Base-by-base conservation (phyloP, 1,139 yeast genomes). In the Hansenula sp. region DNA sequence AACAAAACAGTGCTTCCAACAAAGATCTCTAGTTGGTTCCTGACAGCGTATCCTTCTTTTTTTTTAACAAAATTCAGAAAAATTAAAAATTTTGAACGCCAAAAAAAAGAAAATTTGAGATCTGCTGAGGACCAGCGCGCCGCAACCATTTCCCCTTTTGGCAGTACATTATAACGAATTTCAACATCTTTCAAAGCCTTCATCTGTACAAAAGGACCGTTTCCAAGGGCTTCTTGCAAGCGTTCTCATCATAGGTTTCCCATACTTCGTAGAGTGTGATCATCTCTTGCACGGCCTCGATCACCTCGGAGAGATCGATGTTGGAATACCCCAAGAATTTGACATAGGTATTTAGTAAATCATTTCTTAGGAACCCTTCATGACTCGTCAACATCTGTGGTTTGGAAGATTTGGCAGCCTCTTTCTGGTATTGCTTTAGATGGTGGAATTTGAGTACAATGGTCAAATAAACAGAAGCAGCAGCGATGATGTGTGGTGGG, bases 401-500 rank as follows among this genome's bases (percentile, higher is more conserved):
- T 34, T 19, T 34, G 37, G 38, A 25, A 16, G 16, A 15, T 18
- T 41, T 41, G 33, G 24, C 30, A 16, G 47, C 33, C 30, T 52
- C 52, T 29, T 47, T 49, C n/a, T 47, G 47, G 6, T 48, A 24
- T 16, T 49, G 54, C 15, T 50, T 48, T 8, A 56, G 41, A 33
- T 55, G 54, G 42, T 69, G 67, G 52, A 68, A 67, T 47, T 80
- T 77, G 40, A 85, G 64, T 19, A 85, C 84, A 0, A 86, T 68
- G 0, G 91, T 81, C 46, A 87, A 70, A 61, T 85, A 88, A 15
- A 91, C 67, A n/a, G 96, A 79, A 0, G 95, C 81, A 33, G 85
- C 69, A 1, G 97, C 96, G 13, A 90, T 77, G n/a, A 90, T 78
- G 63, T 90, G 96, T 0, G 99, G 99, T 0, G 98, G 94, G 52